These are phyloP conservation scores for Vachellia collinsii DNA, from an alignment of 306 rosid genomes.

Conservation along the genomic window DNA sequence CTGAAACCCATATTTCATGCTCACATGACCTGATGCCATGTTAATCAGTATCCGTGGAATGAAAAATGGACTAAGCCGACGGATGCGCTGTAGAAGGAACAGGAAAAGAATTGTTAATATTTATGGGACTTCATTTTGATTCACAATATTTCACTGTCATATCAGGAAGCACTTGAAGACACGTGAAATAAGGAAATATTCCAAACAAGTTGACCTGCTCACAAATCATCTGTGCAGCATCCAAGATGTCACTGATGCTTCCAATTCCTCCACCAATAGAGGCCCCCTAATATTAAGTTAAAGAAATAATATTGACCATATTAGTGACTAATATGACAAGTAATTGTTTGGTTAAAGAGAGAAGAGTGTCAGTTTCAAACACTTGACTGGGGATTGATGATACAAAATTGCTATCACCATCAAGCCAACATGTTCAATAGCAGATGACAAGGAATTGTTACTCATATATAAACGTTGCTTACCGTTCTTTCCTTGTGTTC, in stretches of 20 bases:
- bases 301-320: constrained; percentile 32
- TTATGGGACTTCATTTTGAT: constrained; percentile 21
- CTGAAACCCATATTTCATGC: constrained; percentile 99
- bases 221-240: constrained; percentile 82
- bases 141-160: constrained; percentile 29
- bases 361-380: no score
- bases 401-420: no score
- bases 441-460: neutral
- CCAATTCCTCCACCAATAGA: constrained; percentile 97
- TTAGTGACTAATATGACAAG: neutral
- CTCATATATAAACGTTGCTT: constrained; percentile 37
- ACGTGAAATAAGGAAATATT: constrained; percentile 19
- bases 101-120: neutral
- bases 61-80: constrained; percentile 97
- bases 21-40: constrained; percentile 97
- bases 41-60: constrained; percentile 90
- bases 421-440: no score
- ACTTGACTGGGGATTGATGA: no score
- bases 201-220: constrained; percentile 65
- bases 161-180: constrained; percentile 24
- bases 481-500: constrained; percentile 85
- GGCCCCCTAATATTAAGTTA: constrained; percentile 68
- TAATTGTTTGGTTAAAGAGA: neutral
- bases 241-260: constrained; percentile 83
- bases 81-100: constrained; percentile 63